These are phyloP conservation scores for Aspergillus bertholletiae DNA, from an alignment of 495 filamentous ascomycete species.

Conservation along the genomic window DNA sequence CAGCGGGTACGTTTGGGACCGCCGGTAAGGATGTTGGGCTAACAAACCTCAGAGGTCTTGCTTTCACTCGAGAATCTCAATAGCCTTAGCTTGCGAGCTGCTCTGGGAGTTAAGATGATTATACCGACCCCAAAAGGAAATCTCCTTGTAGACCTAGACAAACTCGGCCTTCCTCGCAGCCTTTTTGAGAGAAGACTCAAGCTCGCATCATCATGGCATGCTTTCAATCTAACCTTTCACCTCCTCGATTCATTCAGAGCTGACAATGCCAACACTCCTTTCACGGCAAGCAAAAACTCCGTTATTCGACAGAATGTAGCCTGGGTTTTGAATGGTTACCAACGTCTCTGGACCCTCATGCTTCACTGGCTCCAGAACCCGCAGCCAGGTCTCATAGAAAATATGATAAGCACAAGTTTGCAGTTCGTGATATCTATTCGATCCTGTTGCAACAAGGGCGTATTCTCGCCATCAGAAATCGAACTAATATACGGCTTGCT, in stretches of 20 bases:
- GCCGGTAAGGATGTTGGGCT: slow-evolving; percentile 7
- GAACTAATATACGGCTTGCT: slow-evolving; percentile 25
- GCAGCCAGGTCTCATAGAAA: slow-evolving; percentile 9
- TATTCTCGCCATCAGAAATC: slow-evolving; percentile 19
- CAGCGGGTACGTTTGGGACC: slow-evolving; percentile 29
- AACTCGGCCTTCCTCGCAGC: slow-evolving; percentile 26
- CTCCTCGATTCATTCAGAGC: slow-evolving; percentile 32
- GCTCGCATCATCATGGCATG: slow-evolving; percentile 24
- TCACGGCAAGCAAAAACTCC: slow-evolving; percentile 9
- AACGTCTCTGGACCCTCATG: slow-evolving; percentile 31
- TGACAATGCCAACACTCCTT: neutral
- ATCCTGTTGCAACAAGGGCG: slow-evolving; percentile 12
- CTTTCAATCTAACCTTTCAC: slow-evolving; percentile 19
- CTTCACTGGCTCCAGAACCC: slow-evolving; percentile 24
- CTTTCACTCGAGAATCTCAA: slow-evolving; percentile 26
- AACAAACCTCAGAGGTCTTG: slow-evolving; percentile 33
- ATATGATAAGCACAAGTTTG: slow-evolving; percentile 16
- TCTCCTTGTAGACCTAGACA: slow-evolving; percentile 30
- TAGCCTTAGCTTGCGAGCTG: slow-evolving; percentile 1
- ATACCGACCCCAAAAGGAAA: slow-evolving; percentile 27
- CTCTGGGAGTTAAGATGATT: slow-evolving; percentile 11
- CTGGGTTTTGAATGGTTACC: slow-evolving; percentile 35
- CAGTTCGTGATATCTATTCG: slow-evolving; percentile 24
- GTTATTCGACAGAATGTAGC: slow-evolving; percentile 30
- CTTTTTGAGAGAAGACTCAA: slow-evolving; percentile 21